phyloP scores from a whole-genome alignment of 75 land plant species.

The Isoetes taiwanensis region DNA sequence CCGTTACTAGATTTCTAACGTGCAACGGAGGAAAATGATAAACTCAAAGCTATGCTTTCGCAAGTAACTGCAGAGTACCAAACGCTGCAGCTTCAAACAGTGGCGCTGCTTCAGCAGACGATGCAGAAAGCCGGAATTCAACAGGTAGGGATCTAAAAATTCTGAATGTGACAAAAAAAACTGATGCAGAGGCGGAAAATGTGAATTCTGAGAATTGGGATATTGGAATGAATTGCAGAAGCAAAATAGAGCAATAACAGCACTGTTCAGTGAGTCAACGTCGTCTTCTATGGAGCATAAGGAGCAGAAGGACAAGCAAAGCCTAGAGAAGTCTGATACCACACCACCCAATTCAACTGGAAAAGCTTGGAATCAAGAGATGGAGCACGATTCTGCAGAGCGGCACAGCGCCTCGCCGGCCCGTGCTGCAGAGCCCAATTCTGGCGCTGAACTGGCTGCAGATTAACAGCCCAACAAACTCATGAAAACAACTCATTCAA shows the following conservation, averaged over 20 bases:
- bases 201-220: neutral
- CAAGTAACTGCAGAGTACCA: conserved; percentile 4
- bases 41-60: neutral
- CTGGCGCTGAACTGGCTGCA: neutral
- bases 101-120: neutral
- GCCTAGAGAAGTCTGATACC: too few species aligned
- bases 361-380: too few species aligned
- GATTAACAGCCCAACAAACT: neutral
- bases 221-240: neutral
- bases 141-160: too few species aligned
- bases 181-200: neutral
- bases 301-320: neutral
- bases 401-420: neutral
- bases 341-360: too few species aligned
- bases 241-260: neutral
- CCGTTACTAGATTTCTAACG: too few species aligned
- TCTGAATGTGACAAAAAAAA: too few species aligned
- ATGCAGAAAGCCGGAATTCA: neutral
- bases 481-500: too few species aligned
- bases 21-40: neutral
- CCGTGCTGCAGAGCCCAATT: neutral
- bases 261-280: neutral
- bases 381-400: neutral
- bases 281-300: neutral
- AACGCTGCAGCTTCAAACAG: neutral